Base-by-base conservation (phyloP, 2,329 filamentous ascomycete genomes). In the Talaromyces sp. region DNA sequence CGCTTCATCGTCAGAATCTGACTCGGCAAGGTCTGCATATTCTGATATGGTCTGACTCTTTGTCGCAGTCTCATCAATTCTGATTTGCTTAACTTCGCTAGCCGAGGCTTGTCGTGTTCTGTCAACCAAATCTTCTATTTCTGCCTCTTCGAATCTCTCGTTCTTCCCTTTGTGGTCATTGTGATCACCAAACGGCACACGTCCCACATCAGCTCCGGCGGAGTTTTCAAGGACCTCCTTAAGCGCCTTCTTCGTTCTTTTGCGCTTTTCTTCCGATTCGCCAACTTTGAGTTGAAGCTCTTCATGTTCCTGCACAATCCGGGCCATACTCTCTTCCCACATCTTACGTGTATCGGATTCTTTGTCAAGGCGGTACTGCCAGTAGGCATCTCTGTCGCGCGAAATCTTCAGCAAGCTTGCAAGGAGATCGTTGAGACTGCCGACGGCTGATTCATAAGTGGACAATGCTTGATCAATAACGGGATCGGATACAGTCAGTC, bases 301-400 rank as follows among this genome's bases (percentile, higher is more conserved):
- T 78, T 98, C 95, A 72, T 99, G 95, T 76, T 99, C 95, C 64
- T 88, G 89, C 19, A 93, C 95, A n/a, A 99, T 90, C 72, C 93
- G 89, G 10, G 95, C 93, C 95, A 99, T 97, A 78, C 93, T 98
- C 73, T 99, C 95, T 79, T 99, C 95, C 95, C 95, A 99, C 87
- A 99, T 91, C 66, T 91, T 89, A 43, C 95, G 88, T 80, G 98
- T 90, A 74, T 97, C 92, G 50, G 89, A 89, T 79, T 99, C 95
- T 62, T 93, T 89, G 70, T 97, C 93, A 47, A 99, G 83, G 15
- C 93, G 89, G 75, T 96, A 96, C 77, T 98, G 94, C 95, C 95
- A 99, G 76, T 96, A 97, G 0, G 92, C 89, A 77, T 99, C 95
- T 61, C 96, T 90, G 74, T 99, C 95, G 72, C 91, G 89, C 9